Percentiles rank a stretch among this genome's conserved stretches.
Evolutionary conservation across 768 basidiomycete species (phyloP).

Genomic region (Cystobasidium tubakii): DNA sequence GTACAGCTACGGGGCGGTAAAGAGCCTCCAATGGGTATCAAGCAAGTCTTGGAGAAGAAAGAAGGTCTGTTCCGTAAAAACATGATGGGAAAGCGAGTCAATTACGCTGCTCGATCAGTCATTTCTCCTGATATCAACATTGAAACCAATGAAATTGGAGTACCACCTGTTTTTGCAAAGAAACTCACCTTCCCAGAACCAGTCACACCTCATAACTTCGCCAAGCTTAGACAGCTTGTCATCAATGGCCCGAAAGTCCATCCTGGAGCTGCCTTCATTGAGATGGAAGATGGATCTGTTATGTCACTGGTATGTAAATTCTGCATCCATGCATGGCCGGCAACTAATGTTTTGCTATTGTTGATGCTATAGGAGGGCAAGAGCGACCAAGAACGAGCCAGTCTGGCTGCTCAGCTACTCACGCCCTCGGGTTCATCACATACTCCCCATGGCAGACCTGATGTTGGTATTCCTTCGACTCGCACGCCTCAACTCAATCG

Average conservation of each 20-base stretch:
- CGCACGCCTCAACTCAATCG: conserved; percentile 71
- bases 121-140: conserved; percentile 99
- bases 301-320: conserved; percentile 63
- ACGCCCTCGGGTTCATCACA: conserved; percentile 63
- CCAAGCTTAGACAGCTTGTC: conserved; percentile 78
- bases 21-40: conserved; percentile 83
- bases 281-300: conserved; percentile 87
- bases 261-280: conserved; percentile 89
- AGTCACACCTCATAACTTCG: conserved; percentile 83
- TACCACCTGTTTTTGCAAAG: conserved; percentile 92
- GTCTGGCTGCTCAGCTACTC: conserved; percentile 87
- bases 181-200: conserved; percentile 97
- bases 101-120: conserved; percentile 98
- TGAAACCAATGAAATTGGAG: conserved; percentile 95
- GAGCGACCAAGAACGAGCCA: conserved; percentile 79
- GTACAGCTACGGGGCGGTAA: conserved; percentile 76
- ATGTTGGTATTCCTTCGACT: conserved; percentile 56
- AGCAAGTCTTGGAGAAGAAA: conserved; percentile 96
- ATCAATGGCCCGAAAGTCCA: conserved; percentile 81
- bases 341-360: background rate
- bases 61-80: conserved; percentile 96
- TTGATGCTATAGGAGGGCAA: conserved; percentile 63
- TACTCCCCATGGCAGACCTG: conserved; percentile 38
- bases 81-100: conserved; percentile 99
- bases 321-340: background rate